These are phyloP conservation scores for Gautieria morchelliformis DNA, from an alignment of 768 basidiomycete genomes.

Conservation along the genomic window DNA sequence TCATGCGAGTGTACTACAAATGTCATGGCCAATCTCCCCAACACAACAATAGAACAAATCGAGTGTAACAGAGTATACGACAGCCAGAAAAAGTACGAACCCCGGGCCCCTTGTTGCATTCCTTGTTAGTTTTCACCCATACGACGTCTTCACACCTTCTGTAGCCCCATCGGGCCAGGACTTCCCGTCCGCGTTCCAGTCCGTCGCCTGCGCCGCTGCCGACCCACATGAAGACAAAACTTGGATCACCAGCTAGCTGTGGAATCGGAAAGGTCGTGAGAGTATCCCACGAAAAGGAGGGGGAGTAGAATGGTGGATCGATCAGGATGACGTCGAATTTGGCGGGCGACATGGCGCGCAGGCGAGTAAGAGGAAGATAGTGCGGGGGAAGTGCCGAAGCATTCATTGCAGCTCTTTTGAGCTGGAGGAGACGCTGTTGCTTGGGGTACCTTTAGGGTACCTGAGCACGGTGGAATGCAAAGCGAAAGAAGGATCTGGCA, in stretches of 20 bases:
- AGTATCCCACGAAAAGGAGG: slow-evolving; percentile 78
- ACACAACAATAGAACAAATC: neutral
- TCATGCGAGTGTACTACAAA: slow-evolving; percentile 5
- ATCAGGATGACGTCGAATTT: slow-evolving; percentile 91
- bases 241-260: slow-evolving; percentile 78
- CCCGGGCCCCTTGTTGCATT: slow-evolving; percentile 62
- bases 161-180: slow-evolving; percentile 91
- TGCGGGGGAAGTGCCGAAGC: slow-evolving; percentile 61
- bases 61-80: neutral
- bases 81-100: slow-evolving; percentile 30
- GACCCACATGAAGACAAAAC: slow-evolving; percentile 94
- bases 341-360: slow-evolving; percentile 37
- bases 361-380: slow-evolving; percentile 54
- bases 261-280: slow-evolving; percentile 78
- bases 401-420: slow-evolving; percentile 75
- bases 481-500: slow-evolving; percentile 12
- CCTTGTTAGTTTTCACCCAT: slow-evolving; percentile 90
- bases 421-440: slow-evolving; percentile 69
- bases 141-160: slow-evolving; percentile 96
- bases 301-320: slow-evolving; percentile 74
- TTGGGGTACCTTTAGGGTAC: slow-evolving; percentile 75
- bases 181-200: slow-evolving; percentile 82
- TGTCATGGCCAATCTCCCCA: neutral
- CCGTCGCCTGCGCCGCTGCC: slow-evolving; percentile 86
- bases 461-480: neutral